Evolutionary conservation across 495 filamentous ascomycete species (phyloP).

Genomic region (Letharia lupina): DNA sequence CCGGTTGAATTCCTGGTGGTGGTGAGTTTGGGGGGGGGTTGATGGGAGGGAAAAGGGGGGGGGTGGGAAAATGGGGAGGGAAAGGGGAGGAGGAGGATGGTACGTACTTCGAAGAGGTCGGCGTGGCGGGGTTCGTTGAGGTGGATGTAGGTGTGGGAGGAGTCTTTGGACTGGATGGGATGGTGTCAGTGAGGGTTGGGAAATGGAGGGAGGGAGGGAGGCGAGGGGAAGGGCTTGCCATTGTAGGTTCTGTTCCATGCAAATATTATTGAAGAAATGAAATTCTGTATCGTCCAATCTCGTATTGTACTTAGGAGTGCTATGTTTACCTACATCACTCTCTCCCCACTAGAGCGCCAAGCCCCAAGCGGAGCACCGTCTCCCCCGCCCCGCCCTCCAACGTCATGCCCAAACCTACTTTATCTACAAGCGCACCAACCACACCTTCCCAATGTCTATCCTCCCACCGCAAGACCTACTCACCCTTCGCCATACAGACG

Average conservation of each 20-base stretch:
- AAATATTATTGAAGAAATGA: too few relatives aligned
- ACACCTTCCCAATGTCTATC: background rate
- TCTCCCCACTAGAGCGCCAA: too few relatives aligned
- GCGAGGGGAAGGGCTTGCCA: conserved; percentile 1
- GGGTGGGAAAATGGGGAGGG: conserved; percentile 15
- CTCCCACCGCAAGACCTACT: background rate
- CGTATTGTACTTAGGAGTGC: too few relatives aligned
- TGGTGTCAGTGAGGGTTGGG: background rate
- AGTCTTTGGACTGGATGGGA: conserved; percentile 70
- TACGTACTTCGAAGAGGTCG: conserved; percentile 77
- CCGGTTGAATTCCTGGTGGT: conserved; percentile 23
- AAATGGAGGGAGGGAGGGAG: background rate
- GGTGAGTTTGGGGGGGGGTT: too few relatives aligned
- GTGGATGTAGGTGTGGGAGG: conserved; percentile 78
- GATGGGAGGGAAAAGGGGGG: too few relatives aligned
- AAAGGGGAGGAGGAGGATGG: conserved; percentile 22
- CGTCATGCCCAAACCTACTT: conserved; percentile 2
- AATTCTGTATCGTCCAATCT: too few relatives aligned
- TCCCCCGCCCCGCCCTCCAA: background rate
- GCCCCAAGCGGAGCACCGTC: too few relatives aligned
- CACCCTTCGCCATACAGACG: background rate
- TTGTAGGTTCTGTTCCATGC: background rate
- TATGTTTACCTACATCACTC: too few relatives aligned
- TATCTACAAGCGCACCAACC: background rate
- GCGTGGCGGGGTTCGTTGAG: conserved; percentile 70